These are phyloP conservation scores for Colletotrichum sp. DNA, from an alignment of 2,329 filamentous ascomycete genomes.

Conservation along the genomic window DNA sequence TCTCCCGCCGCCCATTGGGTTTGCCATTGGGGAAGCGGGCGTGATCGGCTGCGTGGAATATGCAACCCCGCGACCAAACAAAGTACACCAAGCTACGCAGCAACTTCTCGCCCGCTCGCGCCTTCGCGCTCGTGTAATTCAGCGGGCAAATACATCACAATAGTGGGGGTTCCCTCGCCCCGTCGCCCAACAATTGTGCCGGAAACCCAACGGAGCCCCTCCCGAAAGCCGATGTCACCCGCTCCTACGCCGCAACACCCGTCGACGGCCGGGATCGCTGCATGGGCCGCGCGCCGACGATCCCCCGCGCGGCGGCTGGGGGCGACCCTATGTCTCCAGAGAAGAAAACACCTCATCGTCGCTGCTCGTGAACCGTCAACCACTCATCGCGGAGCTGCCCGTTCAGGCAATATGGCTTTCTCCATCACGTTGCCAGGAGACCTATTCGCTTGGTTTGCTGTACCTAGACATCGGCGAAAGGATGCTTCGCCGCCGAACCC, in stretches of 20 bases:
- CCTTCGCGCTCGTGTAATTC: background rate
- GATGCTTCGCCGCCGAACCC: background rate
- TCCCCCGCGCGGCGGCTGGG: background rate
- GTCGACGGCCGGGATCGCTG: background rate
- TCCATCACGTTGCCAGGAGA: no score
- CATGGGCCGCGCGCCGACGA: background rate
- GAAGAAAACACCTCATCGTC: background rate
- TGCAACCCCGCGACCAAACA: background rate
- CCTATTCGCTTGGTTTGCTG: no score
- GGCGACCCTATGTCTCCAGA: background rate
- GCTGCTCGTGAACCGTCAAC: background rate
- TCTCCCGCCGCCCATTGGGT: background rate
- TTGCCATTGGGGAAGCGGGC: background rate
- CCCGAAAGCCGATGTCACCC: constrained; percentile 20
- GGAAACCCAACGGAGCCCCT: background rate
- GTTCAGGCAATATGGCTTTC: background rate
- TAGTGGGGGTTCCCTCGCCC: background rate
- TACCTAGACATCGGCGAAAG: background rate
- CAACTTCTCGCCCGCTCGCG: background rate
- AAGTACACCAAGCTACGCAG: background rate
- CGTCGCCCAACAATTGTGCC: background rate
- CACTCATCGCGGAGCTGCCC: background rate
- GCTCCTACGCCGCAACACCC: background rate
- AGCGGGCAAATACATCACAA: background rate
- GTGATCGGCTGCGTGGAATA: constrained; percentile 8